Percentiles rank a stretch among this genome's conserved stretches.
Conservation (phyloP, 305 asterid genomes). For the Fraxinus ornus region DNA sequence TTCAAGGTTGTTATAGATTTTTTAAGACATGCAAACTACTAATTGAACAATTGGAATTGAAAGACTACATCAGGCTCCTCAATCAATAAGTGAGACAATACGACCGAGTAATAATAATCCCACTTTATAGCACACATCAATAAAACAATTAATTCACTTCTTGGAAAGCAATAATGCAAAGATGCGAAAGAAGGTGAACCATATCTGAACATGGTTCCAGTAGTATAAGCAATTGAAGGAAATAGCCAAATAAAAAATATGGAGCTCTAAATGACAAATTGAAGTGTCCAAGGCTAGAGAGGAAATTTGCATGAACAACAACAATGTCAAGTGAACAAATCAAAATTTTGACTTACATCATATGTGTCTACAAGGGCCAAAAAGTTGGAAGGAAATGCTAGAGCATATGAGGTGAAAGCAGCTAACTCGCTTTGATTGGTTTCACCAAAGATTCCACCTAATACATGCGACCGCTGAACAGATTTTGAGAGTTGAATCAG, state of each 20-base stretch:
- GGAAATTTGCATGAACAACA: conserved; percentile 17
- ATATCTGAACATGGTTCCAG: background rate
- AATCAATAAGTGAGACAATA: background rate
- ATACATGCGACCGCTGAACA: conserved; percentile 60
- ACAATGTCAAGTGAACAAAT: conserved; percentile 18
- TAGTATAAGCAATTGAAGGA: conserved; percentile 10
- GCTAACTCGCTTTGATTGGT: conserved; percentile 88
- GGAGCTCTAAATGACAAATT: conserved; percentile 6
- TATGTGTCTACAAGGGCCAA: conserved; percentile 94
- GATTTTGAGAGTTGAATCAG: conserved; percentile 33
- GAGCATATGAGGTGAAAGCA: conserved; percentile 81
- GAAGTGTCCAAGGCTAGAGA: conserved; percentile 2
- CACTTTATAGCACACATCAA: background rate
- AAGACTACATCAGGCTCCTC: background rate
- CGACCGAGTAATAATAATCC: background rate
- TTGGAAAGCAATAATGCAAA: background rate
- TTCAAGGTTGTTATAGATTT: background rate
- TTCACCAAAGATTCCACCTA: conserved; percentile 78
- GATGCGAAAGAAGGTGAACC: conserved; percentile 5
- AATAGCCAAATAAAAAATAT: conserved; percentile 8
- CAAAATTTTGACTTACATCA: conserved; percentile 60
- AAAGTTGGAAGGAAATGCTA: conserved; percentile 77
- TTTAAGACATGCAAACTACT: conserved; percentile 7
- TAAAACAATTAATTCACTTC: background rate
- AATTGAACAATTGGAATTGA: conserved; percentile 9